phyloP scores from a whole-genome alignment of 176 grass and related monocot species.

The Cymbopogon citratus region DNA sequence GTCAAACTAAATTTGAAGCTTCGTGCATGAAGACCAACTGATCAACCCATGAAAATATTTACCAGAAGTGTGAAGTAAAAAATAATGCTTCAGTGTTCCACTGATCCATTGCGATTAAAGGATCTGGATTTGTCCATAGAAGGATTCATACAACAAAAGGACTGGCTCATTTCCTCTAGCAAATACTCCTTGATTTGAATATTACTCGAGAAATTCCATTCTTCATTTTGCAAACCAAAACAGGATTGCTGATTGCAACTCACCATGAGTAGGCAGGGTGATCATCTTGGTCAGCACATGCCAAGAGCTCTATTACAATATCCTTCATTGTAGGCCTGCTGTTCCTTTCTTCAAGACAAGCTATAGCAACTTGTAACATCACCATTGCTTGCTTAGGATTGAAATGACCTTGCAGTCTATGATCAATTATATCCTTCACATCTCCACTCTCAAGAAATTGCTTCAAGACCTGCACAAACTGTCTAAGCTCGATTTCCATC shows the following conservation, averaged over 20 bases:
- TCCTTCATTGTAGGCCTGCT: constrained; percentile 58
- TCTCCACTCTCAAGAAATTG: constrained; percentile 27
- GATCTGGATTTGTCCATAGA: neutral
- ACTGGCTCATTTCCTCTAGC: neutral
- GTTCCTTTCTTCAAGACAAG: constrained; percentile 58
- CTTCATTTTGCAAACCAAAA: constrained; percentile 7
- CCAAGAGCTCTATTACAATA: constrained; percentile 41
- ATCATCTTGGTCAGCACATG: constrained; percentile 42
- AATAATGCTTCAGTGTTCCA: no score
- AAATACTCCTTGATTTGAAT: neutral
- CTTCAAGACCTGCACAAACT: constrained; percentile 32
- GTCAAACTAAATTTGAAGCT: no score
- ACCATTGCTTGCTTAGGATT: constrained; percentile 32
- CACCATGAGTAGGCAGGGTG: constrained; percentile 46
- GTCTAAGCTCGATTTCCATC: constrained; percentile 6
- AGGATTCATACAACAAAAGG: neutral
- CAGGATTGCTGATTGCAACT: neutral
- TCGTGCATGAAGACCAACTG: no score
- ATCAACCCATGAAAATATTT: neutral
- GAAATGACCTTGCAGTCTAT: constrained; percentile 40
- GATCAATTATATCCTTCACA: constrained; percentile 40
- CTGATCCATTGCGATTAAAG: neutral
- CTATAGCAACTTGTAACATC: constrained; percentile 39
- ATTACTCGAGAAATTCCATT: neutral
- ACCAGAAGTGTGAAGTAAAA: neutral